Base-by-base conservation (phyloP, 2,329 filamentous ascomycete genomes). In the Exserohilum turcica region DNA sequence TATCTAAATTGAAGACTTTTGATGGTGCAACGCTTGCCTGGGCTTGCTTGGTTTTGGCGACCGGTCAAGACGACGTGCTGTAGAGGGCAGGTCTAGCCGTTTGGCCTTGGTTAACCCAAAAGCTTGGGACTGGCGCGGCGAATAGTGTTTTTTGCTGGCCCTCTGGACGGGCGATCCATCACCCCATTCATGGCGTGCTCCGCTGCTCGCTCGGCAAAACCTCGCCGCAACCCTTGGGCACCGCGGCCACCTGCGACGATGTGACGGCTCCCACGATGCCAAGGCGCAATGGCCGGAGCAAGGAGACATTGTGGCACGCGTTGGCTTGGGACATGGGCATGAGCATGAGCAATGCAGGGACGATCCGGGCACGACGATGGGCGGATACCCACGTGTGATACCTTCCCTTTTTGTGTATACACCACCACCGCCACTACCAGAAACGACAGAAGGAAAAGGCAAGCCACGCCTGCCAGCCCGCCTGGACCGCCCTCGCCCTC, bases 1-100 rank as follows among this genome's bases (percentile, higher is more conserved):
- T 49, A 55, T 45, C 45, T 40, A 57, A 57, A 55, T 55, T 55
- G 56, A 56, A 59, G 48, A 56, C 38, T 31, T 55, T 57, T 35
- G 50, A 47, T 52, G 53, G 52, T 56, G 49, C 44, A 48, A 52
- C 39, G 44, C 48, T 48, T 43, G 35, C 31, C 13, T 31, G 18
- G 7, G 16, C 18, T 45, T 48, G 37, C n/a, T 18, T 35, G 10
- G 9, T 43, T 16, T 38, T 19, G 15, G 28, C 46, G 33, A 46
- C 38, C 18, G 12, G 28, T 27, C 33, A 24, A 46, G 27, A 31
- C 16, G 7, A 35, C 16, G 21, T 38, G 21, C 38, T 35, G n/a
- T 31, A 16, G 6, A 32, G n/a, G 33, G 27, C 33, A 45, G 28
- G 13, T 24, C 7, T 24, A 13, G 10, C 10, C 21, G 21, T 24